These are phyloP conservation scores for Allium sativum DNA, from an alignment of 106 monocot genomes.

Conservation along the genomic window DNA sequence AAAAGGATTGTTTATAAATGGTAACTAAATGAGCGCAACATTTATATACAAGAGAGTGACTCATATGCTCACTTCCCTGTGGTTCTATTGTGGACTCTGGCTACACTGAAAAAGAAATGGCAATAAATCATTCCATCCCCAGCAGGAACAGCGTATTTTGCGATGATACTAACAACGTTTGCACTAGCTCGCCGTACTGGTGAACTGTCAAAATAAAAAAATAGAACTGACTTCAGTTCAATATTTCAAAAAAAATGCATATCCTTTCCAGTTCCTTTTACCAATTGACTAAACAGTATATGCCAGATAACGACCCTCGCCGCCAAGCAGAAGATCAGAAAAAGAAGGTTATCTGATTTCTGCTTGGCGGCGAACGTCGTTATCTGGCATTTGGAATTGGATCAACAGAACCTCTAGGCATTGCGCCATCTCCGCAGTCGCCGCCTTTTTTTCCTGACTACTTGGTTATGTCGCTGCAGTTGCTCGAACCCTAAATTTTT, in stretches of 20 bases:
- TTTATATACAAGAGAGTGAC: not conserved
- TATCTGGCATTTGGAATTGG: constrained; percentile 96
- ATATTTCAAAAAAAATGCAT: too few relatives aligned
- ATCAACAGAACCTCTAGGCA: constrained; percentile 85
- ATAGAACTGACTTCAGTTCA: too few relatives aligned
- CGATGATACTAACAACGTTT: constrained; percentile 91
- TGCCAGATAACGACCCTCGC: too few relatives aligned
- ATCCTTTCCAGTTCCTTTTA: too few relatives aligned
- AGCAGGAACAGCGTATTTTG: constrained; percentile 91
- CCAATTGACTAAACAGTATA: too few relatives aligned
- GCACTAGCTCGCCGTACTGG: constrained; percentile 79
- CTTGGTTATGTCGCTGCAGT: not conserved
- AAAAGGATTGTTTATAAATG: not conserved
- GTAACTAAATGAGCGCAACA: not conserved
- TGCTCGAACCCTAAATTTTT: not conserved
- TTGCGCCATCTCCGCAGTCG: constrained; percentile 39
- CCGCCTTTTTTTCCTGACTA: not conserved
- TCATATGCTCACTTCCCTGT: constrained; percentile 73
- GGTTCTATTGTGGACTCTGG: constrained; percentile 92
- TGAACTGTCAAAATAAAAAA: constrained; percentile 25
- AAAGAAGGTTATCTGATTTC: too few relatives aligned
- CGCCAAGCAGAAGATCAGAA: too few relatives aligned
- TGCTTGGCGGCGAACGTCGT: constrained; percentile 90
- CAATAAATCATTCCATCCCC: constrained; percentile 95
- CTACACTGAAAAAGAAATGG: constrained; percentile 94